Conservation (phyloP, 768 basidiomycete genomes). For the Agaricus blazei region DNA sequence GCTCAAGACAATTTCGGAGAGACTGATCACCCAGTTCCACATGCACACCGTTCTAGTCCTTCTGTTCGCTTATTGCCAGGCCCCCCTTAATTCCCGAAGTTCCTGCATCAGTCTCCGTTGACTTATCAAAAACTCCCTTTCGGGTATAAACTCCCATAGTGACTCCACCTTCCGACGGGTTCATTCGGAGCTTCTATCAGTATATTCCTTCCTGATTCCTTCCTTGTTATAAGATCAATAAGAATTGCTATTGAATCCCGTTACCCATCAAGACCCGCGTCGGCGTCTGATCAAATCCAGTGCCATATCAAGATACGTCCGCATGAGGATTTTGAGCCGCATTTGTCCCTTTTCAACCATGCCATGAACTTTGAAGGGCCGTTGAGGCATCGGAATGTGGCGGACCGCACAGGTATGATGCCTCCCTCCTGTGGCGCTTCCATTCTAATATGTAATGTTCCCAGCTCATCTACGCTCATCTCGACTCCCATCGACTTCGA, state of each 20-base stretch:
- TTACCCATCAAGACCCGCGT: neutral
- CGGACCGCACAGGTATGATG: neutral
- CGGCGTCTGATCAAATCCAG: neutral
- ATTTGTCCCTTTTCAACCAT: neutral
- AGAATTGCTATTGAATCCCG: neutral
- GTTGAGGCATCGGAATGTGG: neutral
- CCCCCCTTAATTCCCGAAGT: conserved; percentile 4
- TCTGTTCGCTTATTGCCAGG: neutral
- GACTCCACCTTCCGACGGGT: neutral
- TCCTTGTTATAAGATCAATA: neutral
- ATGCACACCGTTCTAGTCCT: neutral
- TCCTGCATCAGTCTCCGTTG: neutral
- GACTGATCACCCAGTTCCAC: neutral
- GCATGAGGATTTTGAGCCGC: neutral
- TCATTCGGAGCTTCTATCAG: neutral
- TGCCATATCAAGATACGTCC: neutral
- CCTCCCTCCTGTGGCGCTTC: neutral
- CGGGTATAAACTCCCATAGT: neutral
- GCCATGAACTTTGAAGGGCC: neutral
- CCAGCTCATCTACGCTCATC: neutral
- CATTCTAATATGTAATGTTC: neutral
- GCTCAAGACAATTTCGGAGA: neutral
- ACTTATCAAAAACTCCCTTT: neutral
- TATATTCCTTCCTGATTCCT: neutral
- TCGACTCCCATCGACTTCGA: neutral